Base-by-base conservation (phyloP, 2,329 filamentous ascomycete species). In the Grosmannia clavigera region DNA sequence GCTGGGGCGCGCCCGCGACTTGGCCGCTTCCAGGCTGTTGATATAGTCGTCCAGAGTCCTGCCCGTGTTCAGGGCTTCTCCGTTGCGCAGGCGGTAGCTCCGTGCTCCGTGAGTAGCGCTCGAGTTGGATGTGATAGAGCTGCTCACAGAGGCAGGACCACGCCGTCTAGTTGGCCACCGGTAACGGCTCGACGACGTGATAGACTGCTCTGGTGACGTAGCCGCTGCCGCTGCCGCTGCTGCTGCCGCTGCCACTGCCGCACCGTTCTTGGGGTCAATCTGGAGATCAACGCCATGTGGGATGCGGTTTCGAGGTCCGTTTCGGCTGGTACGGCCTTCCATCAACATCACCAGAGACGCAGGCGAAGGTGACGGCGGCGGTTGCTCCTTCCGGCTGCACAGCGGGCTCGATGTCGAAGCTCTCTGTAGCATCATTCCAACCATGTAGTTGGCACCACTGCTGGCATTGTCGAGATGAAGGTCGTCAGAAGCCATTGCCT, bases 11-110 rank as follows among this genome's bases (percentile, higher is more conserved):
- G 79, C 81, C 63, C 76, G 80, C 64, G 75, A 77, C 60, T 84
- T 84, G 11, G 90, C 88, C 57, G 90, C 82, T 40, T 95, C 90
- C 1, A 96, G 74, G 69, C 90, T 94, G 72, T 85, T 90, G 64
- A 95, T 92, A 68, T 94, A 95, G 64, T 92, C 85, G 65, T 95
- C 88, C 43, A 90, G 81, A 64, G 83, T 89, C 63, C 84, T 81
- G 50, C 79, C 80, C 65, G 82, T 85, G 12, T 74, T 48, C 70
- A 76, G 56, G 71, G 75, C 63, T 74, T 78, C 60, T 9, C 78
- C 78, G 58, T 83, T 61, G 33, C 64, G 62, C 56, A 56, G 58
- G 4, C 65, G 76, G 63, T 81, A 68, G 65, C 77, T 78, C 61
- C 77, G 74, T 22, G 74, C 27, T 2, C 61, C 63, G n/a, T 74